Percentiles rank a stretch among this genome's conserved stretches.
phyloP scores from a whole-genome alignment of 2,329 filamentous ascomycete species.

The Talaromyces sp. region DNA sequence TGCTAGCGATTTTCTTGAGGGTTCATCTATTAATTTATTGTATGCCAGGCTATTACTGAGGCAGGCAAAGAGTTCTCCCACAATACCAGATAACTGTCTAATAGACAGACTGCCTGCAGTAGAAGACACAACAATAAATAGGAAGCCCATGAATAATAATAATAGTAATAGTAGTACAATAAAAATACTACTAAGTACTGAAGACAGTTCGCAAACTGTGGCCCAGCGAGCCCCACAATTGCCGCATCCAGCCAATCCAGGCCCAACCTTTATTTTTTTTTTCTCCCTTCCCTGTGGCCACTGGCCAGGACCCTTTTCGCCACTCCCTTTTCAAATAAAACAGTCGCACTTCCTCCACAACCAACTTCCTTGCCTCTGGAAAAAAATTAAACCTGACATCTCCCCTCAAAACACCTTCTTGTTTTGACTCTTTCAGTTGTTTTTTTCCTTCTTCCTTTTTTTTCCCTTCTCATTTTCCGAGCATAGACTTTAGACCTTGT shows the following conservation, averaged over 20 bases:
- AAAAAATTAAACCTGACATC: slow-evolving; percentile 14
- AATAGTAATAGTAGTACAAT: background rate
- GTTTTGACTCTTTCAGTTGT: slow-evolving; percentile 15
- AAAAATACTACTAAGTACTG: background rate
- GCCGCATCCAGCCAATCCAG: background rate
- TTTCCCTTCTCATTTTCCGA: slow-evolving; percentile 24
- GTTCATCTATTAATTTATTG: background rate
- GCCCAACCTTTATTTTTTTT: slow-evolving; percentile 5
- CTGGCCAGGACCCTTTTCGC: slow-evolving; percentile 6
- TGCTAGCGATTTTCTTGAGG: background rate
- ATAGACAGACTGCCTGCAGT: background rate
- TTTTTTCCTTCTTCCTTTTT: slow-evolving; percentile 16
- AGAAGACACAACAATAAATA: background rate
- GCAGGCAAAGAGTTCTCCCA: background rate
- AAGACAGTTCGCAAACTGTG: background rate
- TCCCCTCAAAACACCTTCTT: slow-evolving; percentile 11
- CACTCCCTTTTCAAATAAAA: slow-evolving; percentile 10
- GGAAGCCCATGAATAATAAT: background rate
- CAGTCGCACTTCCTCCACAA: slow-evolving; percentile 1
- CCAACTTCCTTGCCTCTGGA: background rate
- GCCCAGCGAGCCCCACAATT: background rate
- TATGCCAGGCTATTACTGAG: background rate
- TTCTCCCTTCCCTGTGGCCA: background rate
- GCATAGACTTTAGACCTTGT: slow-evolving; percentile 28
- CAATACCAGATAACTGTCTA: background rate